Evolutionary conservation across 345 rosid genomes (phyloP).

Genomic region (Cardamine resedifolia): DNA sequence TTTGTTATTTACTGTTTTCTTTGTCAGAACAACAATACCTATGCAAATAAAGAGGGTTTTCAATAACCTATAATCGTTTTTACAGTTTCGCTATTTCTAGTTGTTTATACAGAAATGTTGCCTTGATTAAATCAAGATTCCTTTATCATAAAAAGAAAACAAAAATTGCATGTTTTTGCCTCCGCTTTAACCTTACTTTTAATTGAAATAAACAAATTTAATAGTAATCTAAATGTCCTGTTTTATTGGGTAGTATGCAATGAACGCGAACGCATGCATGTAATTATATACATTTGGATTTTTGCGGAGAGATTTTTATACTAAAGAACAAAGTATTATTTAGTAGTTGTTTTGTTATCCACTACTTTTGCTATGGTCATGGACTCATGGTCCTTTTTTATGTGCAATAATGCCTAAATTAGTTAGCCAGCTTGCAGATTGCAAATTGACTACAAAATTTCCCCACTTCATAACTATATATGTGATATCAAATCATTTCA

Average conservation of each 20-base stretch:
- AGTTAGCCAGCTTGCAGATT: slow-evolving; percentile 25
- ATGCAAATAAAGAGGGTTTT: background rate
- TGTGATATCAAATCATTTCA: slow-evolving; percentile 39
- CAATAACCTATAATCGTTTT: background rate
- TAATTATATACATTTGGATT: background rate
- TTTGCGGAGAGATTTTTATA: background rate
- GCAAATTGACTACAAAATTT: slow-evolving; percentile 12
- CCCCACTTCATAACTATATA: slow-evolving; percentile 35
- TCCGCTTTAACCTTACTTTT: background rate
- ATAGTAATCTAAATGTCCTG: background rate
- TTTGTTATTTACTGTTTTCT: background rate
- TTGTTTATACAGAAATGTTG: slow-evolving; percentile 9
- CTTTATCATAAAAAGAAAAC: background rate
- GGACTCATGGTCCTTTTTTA: slow-evolving; percentile 5
- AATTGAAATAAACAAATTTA: background rate
- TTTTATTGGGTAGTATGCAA: background rate
- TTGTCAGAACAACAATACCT: slow-evolving; percentile 22
- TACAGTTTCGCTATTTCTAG: background rate
- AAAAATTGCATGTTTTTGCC: background rate
- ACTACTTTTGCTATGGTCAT: slow-evolving; percentile 8
- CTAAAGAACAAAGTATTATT: background rate
- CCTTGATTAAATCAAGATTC: slow-evolving; percentile 15
- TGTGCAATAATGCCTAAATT: slow-evolving; percentile 22
- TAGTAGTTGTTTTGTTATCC: background rate
- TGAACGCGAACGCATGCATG: slow-evolving; percentile 21